phyloP scores from a whole-genome alignment of 2,329 filamentous ascomycete genomes.

The Fusarium longipes region DNA sequence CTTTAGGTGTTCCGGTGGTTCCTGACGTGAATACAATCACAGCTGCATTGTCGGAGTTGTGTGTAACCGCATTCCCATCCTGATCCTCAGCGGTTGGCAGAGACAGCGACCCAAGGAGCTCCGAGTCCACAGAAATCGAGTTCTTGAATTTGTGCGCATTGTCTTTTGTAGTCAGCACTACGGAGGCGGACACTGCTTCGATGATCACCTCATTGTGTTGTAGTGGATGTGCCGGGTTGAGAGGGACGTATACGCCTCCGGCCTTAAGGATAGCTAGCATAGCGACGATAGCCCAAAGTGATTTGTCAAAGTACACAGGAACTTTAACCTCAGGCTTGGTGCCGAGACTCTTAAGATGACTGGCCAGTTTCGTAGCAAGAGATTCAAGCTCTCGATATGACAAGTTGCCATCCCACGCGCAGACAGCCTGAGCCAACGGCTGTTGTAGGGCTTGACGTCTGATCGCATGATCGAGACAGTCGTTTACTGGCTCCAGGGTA shows the following conservation, averaged over 20 bases:
- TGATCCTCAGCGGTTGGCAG: constrained; percentile 2
- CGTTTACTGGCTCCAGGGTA: not conserved
- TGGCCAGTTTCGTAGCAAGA: not conserved
- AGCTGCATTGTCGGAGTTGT: constrained; percentile 10
- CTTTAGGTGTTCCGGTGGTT: constrained; percentile 8
- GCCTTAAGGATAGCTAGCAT: constrained; percentile 15
- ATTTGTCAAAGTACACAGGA: constrained; percentile 20
- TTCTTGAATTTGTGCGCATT: constrained; percentile 3
- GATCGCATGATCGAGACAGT: constrained; percentile 22
- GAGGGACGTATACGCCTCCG: not conserved
- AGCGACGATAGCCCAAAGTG: constrained; percentile 6
- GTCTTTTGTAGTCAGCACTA: constrained; percentile 4
- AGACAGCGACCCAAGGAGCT: constrained; percentile 16
- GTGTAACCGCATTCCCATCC: constrained; percentile 4
- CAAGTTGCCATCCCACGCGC: constrained; percentile 56
- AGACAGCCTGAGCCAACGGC: constrained; percentile 39
- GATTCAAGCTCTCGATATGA: constrained; percentile 53
- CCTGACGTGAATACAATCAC: constrained; percentile 12
- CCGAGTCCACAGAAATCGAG: constrained; percentile 5
- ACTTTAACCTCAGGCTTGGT: not conserved
- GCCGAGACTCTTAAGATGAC: not conserved
- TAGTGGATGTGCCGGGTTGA: constrained; percentile 15
- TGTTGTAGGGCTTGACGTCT: constrained; percentile 7
- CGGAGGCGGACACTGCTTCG: constrained; percentile 6
- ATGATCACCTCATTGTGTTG: constrained; percentile 4